phyloP scores from a whole-genome alignment of 805 yeast species.

The Lachancea sp. region DNA sequence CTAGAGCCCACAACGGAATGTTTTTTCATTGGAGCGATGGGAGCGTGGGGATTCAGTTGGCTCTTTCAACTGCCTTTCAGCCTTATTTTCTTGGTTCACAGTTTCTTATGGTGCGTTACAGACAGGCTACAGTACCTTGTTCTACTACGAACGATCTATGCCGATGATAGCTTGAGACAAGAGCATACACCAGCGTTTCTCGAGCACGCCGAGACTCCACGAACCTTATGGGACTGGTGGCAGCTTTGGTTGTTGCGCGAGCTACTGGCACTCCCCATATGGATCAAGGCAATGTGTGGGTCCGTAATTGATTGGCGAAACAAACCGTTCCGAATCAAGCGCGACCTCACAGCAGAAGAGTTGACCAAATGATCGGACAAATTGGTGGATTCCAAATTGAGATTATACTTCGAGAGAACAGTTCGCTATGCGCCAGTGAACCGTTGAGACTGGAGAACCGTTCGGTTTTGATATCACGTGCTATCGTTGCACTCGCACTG shows the following conservation, averaged over 20 bases:
- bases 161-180: conserved; percentile 13
- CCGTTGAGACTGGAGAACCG: too few species aligned
- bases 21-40: conserved; percentile 58
- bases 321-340: conserved; percentile 61
- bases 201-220: conserved; percentile 16
- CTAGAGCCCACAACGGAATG: conserved; percentile 85
- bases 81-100: conserved; percentile 44
- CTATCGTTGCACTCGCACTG: too few species aligned
- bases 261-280: conserved; percentile 69
- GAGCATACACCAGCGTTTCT: conserved; percentile 29
- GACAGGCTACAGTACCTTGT: conserved; percentile 56
- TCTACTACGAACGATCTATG: conserved; percentile 33
- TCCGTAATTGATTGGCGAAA: conserved; percentile 75
- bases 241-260: conserved; percentile 66
- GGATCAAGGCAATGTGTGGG: conserved; percentile 77
- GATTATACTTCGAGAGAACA: too few species aligned
- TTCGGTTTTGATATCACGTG: too few species aligned
- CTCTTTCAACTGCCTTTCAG: conserved; percentile 34
- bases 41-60: conserved; percentile 51
- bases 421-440: too few species aligned
- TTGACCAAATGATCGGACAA: neutral
- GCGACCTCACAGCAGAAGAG: conserved; percentile 72
- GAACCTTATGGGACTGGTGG: conserved; percentile 21
- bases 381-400: neutral
- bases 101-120: conserved; percentile 53